Evolutionary conservation across 352 stramenopile genomes (phyloP).

Genomic region (Globisporangium cylindrosporum): DNA sequence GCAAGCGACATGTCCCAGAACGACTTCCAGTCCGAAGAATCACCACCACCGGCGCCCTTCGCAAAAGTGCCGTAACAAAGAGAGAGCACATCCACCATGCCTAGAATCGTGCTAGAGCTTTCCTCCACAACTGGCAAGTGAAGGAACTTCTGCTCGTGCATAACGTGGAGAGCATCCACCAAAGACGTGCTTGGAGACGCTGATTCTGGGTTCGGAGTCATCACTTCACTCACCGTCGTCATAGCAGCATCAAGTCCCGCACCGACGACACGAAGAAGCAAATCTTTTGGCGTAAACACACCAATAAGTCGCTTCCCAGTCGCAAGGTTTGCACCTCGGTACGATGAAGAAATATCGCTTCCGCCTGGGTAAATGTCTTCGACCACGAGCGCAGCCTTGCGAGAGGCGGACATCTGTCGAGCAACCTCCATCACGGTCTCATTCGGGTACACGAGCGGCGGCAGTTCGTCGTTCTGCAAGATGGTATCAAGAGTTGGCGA

Average conservation of each 20-base stretch:
- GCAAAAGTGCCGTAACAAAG: constrained; percentile 88
- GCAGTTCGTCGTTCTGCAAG: constrained; percentile 71
- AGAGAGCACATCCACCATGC: constrained; percentile 87
- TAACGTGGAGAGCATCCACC: constrained; percentile 96
- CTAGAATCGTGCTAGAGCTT: constrained; percentile 62
- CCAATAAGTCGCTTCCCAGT: constrained; percentile 87
- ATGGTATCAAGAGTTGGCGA: constrained; percentile 83
- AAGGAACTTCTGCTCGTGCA: constrained; percentile 98
- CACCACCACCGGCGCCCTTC: constrained; percentile 54
- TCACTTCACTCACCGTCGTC: constrained; percentile 92
- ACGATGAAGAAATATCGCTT: constrained; percentile 20
- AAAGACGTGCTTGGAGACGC: constrained; percentile 91
- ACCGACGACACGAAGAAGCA: constrained; percentile 94
- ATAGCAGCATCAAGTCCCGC: constrained; percentile 87
- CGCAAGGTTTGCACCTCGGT: constrained; percentile 20
- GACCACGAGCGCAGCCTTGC: constrained; percentile 81
- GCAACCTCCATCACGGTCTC: constrained; percentile 86
- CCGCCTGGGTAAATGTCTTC: constrained; percentile 49
- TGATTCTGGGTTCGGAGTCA: constrained; percentile 96
- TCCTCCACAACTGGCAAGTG: constrained; percentile 95
- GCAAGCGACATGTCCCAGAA: constrained; percentile 90
- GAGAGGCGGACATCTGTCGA: constrained; percentile 78
- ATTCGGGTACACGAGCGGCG: constrained; percentile 67
- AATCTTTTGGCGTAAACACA: constrained; percentile 98
- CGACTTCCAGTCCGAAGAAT: constrained; percentile 75